Percentiles rank a stretch among this genome's conserved stretches.
phyloP scores from a whole-genome alignment of 345 rosid species.

The Citrus cavaleriei region DNA sequence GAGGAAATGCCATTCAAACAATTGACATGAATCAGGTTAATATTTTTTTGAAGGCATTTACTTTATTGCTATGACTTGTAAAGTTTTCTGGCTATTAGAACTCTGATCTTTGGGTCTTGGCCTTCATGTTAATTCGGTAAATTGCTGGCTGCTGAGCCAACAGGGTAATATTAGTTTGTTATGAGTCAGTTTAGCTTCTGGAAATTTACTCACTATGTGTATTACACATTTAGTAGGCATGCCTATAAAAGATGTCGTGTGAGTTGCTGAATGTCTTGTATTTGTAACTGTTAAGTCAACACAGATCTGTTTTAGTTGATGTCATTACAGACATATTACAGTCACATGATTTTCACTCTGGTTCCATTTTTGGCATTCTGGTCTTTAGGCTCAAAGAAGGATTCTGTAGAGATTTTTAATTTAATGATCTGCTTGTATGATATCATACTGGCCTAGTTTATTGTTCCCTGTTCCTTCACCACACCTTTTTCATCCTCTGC shows the following conservation, averaged over 20 bases:
- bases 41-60: background rate
- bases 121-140: background rate
- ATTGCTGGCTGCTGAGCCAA: background rate
- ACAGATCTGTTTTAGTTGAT: background rate
- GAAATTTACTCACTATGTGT: background rate
- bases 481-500: background rate
- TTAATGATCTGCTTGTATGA: background rate
- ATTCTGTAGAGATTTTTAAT: background rate
- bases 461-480: background rate
- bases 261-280: background rate
- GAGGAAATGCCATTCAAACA: slow-evolving; percentile 96
- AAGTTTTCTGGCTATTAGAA: background rate
- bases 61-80: background rate
- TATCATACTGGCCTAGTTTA: background rate
- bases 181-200: background rate
- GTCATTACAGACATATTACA: background rate
- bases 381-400: background rate
- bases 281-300: background rate
- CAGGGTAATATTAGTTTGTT: background rate
- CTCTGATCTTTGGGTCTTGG: background rate
- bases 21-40: slow-evolving; percentile 98
- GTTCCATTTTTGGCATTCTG: background rate
- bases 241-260: background rate
- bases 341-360: background rate
- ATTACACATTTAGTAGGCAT: too few species aligned